A percentile compares a stretch with the other conserved stretches of the same genome.
These are phyloP conservation scores for Tuber indicum DNA, from an alignment of 495 filamentous ascomycete species.

Conservation along the genomic window DNA sequence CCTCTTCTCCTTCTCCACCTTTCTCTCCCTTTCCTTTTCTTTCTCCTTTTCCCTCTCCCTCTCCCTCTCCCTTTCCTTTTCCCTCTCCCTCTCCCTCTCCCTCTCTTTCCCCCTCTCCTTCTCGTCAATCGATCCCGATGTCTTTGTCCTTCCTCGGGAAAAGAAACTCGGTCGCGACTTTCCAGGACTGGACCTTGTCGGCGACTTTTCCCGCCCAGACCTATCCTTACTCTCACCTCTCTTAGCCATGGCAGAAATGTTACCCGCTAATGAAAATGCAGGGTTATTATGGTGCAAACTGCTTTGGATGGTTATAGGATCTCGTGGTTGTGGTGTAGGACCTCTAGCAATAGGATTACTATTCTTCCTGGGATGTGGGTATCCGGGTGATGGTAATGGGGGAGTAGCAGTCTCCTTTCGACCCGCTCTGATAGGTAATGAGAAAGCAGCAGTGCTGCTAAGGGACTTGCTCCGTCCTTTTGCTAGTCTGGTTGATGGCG, in stretches of 20 bases:
- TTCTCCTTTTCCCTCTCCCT: conserved; percentile 43
- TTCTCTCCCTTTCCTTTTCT: conserved; percentile 44
- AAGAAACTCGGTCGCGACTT: conserved; percentile 35
- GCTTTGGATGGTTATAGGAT: conserved; percentile 28
- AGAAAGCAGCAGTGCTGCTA: conserved; percentile 32
- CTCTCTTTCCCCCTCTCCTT: conserved; percentile 17
- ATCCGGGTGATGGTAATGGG: conserved; percentile 31
- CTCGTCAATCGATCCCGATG: conserved; percentile 8
- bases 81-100: conserved; percentile 23
- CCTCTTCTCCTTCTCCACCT: conserved; percentile 52
- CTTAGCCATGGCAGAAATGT: conserved; percentile 13
- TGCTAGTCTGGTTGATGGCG: conserved; percentile 13
- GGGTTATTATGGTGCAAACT: conserved; percentile 32
- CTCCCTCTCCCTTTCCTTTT: neutral
- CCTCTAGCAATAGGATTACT: conserved; percentile 29
- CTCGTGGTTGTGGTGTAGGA: conserved; percentile 28
- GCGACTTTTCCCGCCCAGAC: conserved; percentile 22
- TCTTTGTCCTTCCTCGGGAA: conserved; percentile 22
- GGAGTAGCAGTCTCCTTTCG: conserved; percentile 33
- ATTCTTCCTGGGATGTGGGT: conserved; percentile 30
- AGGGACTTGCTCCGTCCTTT: conserved; percentile 39
- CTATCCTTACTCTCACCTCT: conserved; percentile 27
- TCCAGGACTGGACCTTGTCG: conserved; percentile 35
- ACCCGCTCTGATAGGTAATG: conserved; percentile 21
- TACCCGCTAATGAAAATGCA: neutral